Evolutionary conservation across 2,329 filamentous ascomycete genomes (phyloP).

Genomic region (Alternaria ethzedia): DNA sequence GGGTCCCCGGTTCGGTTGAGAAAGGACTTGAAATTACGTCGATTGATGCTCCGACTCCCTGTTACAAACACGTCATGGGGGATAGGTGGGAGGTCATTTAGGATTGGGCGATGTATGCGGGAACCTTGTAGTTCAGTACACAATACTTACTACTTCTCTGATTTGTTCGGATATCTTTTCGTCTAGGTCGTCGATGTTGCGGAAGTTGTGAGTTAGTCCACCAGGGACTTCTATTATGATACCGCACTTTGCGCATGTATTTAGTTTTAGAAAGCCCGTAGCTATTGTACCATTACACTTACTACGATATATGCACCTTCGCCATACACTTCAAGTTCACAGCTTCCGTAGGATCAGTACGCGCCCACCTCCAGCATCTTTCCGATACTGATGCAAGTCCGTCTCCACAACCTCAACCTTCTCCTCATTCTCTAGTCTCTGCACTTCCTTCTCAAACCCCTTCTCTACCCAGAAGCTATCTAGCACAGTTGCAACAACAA

Average conservation of each 20-base stretch:
- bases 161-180: no score
- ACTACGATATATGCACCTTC: neutral
- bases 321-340: neutral
- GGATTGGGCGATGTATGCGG: no score
- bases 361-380: slow-evolving; percentile 25
- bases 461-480: slow-evolving; percentile 58
- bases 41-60: neutral
- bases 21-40: neutral
- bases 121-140: no score
- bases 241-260: neutral
- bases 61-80: accelerated
- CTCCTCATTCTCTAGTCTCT: slow-evolving; percentile 43
- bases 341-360: slow-evolving; percentile 13
- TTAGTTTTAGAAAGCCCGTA: neutral
- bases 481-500: slow-evolving; percentile 60
- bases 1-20: accelerated
- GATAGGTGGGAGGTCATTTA: neutral
- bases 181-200: no score
- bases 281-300: neutral
- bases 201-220: no score
- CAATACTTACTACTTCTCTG: no score
- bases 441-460: slow-evolving; percentile 57
- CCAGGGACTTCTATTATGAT: neutral
- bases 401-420: slow-evolving; percentile 47
- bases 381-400: slow-evolving; percentile 41